phyloP scores from a whole-genome alignment of 2,329 filamentous ascomycete species.

The Penicillium sp. region DNA sequence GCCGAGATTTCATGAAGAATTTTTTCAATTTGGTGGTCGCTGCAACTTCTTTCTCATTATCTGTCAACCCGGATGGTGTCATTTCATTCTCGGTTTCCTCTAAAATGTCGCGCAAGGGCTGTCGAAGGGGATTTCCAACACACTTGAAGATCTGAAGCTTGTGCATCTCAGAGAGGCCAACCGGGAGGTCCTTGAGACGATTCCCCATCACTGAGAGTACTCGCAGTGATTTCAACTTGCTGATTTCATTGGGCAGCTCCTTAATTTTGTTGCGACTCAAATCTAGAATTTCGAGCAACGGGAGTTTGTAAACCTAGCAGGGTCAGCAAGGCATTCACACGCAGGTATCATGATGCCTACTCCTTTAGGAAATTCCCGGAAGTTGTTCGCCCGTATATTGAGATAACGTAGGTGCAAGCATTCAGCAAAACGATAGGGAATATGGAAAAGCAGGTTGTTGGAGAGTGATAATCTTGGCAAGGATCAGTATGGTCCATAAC shows the following conservation, averaged over 20 bases:
- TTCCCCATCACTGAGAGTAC: constrained; percentile 88
- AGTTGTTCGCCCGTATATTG: constrained; percentile 53
- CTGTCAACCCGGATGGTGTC: constrained; percentile 54
- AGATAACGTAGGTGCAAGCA: constrained; percentile 53
- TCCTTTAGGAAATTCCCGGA: constrained; percentile 63
- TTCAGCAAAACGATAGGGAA: constrained; percentile 51
- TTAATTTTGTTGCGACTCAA: constrained; percentile 84
- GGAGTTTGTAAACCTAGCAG: constrained; percentile 77
- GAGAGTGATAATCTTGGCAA: constrained; percentile 49
- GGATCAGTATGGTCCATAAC: constrained; percentile 15
- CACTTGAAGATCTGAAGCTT: constrained; percentile 88
- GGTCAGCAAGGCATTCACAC: constrained; percentile 14
- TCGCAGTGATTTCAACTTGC: constrained; percentile 79
- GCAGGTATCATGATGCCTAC: constrained; percentile 47
- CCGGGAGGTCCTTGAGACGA: constrained; percentile 78
- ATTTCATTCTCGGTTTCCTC: constrained; percentile 68
- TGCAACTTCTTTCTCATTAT: constrained; percentile 62
- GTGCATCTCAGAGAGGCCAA: constrained; percentile 84
- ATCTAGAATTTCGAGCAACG: constrained; percentile 88
- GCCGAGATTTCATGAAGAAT: constrained; percentile 53
- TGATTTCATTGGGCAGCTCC: constrained; percentile 75
- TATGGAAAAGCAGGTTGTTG: constrained; percentile 54
- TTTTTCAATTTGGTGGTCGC: constrained; percentile 63
- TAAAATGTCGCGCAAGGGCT: constrained; percentile 72
- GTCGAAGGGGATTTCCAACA: constrained; percentile 81